These are phyloP conservation scores for Phaeotremella skinneri DNA, from an alignment of 768 basidiomycete genomes.

Conservation along the genomic window DNA sequence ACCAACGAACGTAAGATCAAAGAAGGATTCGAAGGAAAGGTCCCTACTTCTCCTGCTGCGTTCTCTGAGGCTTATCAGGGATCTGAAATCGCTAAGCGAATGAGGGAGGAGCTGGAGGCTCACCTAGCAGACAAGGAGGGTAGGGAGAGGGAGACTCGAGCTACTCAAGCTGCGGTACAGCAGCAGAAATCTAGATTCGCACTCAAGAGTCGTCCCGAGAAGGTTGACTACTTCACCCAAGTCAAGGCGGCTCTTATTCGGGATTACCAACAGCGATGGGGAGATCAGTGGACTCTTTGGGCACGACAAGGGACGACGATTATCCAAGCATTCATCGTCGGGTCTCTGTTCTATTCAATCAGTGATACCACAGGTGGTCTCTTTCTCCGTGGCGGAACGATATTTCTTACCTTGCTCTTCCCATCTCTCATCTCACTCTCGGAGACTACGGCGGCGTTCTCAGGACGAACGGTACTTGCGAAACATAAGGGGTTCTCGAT, in stretches of 20 bases:
- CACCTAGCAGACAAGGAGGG: conserved; percentile 23
- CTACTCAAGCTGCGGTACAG: conserved; percentile 25
- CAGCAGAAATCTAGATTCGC: conserved; percentile 34
- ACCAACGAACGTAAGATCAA: conserved; percentile 24
- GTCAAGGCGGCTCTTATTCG: conserved; percentile 37
- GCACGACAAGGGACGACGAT: conserved; percentile 44
- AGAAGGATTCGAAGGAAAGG: conserved; percentile 29
- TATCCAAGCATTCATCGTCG: conserved; percentile 59
- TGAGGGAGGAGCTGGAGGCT: conserved; percentile 37
- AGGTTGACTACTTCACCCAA: conserved; percentile 33
- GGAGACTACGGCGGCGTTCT: conserved; percentile 48
- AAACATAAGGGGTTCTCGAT: conserved; percentile 49
- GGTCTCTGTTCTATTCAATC: conserved; percentile 65
- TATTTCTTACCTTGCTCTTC: conserved; percentile 65
- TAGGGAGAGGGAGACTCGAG: conserved; percentile 21
- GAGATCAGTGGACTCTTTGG: conserved; percentile 44
- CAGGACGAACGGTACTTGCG: conserved; percentile 45
- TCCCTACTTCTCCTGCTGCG: conserved; percentile 39
- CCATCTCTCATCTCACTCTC: conserved; percentile 33
- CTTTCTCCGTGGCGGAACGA: conserved; percentile 73
- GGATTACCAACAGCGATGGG: conserved; percentile 44
- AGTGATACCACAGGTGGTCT: conserved; percentile 61
- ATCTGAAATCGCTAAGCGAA: conserved; percentile 30
- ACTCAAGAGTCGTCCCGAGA: conserved; percentile 29
- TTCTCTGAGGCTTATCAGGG: conserved; percentile 33